Conservation (phyloP, 2,329 filamentous ascomycete species). For the Neofusicoccum umdonicola region DNA sequence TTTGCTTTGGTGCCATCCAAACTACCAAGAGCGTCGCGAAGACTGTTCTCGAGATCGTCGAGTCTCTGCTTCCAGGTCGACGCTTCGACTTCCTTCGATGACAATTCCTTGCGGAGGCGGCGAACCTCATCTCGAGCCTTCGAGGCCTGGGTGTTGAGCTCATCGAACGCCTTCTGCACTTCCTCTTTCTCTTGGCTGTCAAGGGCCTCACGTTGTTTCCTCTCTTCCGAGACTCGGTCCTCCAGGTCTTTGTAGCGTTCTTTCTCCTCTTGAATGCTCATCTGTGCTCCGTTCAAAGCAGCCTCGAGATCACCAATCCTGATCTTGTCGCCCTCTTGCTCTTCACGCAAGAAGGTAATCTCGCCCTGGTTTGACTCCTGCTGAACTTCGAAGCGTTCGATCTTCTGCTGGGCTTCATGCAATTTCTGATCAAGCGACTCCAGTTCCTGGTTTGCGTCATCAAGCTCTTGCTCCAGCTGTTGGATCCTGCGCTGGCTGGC, state of each 20-base stretch:
- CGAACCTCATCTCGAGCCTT: constrained; percentile 82
- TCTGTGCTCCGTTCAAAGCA: constrained; percentile 73
- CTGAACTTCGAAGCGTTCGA: constrained; percentile 82
- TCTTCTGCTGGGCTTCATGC: constrained; percentile 81
- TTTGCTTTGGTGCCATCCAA: constrained; percentile 81
- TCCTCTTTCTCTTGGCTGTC: constrained; percentile 91
- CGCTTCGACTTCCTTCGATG: constrained; percentile 81
- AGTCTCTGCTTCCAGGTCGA: constrained; percentile 88
- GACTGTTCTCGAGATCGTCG: constrained; percentile 82
- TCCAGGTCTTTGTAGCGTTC: constrained; percentile 58
- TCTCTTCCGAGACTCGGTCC: constrained; percentile 72
- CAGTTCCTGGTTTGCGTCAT: constrained; percentile 81
- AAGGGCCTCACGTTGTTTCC: constrained; percentile 81
- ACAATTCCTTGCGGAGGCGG: constrained; percentile 77
- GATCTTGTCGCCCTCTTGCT: constrained; percentile 97
- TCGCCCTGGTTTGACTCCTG: constrained; percentile 90
- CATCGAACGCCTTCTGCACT: constrained; percentile 87
- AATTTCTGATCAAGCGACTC: constrained; percentile 82
- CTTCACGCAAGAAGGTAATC: constrained; percentile 90
- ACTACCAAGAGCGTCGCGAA: constrained; percentile 84
- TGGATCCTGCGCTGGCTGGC: constrained; percentile 75
- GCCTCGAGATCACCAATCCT: constrained; percentile 93
- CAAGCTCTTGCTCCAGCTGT: constrained; percentile 77
- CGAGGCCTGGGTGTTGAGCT: constrained; percentile 81
- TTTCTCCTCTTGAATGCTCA: constrained; percentile 78